Evolutionary conservation across 2,329 filamentous ascomycete genomes (phyloP).

Genomic region (Xylariomycetidae sp.): DNA sequence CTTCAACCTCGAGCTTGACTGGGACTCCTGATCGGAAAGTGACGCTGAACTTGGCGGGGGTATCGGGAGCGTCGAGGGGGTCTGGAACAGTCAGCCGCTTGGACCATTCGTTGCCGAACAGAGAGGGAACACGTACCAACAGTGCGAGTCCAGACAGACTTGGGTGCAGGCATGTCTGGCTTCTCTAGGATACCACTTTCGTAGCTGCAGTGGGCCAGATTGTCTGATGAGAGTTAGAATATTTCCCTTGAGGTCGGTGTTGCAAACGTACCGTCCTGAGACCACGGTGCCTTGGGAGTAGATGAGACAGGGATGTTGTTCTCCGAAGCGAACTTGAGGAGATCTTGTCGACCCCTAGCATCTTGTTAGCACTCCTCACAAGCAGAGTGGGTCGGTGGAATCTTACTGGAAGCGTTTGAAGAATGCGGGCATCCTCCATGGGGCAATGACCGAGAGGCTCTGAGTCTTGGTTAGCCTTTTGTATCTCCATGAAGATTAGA

Average conservation of each 20-base stretch:
- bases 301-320: constrained; percentile 10
- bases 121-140: constrained; percentile 22
- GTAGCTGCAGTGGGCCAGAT: constrained; percentile 9
- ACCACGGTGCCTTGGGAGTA: constrained; percentile 11
- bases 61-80: constrained; percentile 64
- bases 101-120: no score
- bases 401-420: constrained; percentile 58
- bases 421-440: constrained; percentile 67
- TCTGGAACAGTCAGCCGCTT: constrained; percentile 30
- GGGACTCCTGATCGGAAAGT: constrained; percentile 74
- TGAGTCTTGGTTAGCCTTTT: constrained; percentile 46
- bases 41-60: constrained; percentile 66
- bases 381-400: no score
- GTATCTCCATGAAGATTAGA: constrained; percentile 57
- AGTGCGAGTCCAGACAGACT: constrained; percentile 69
- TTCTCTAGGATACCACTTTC: constrained; percentile 62
- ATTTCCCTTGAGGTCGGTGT: no score
- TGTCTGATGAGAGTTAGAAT: no score
- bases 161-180: constrained; percentile 52
- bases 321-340: constrained; percentile 52
- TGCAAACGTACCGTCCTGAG: constrained; percentile 2
- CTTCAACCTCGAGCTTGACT: constrained; percentile 45
- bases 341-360: constrained; percentile 60
- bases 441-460: constrained; percentile 56
- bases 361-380: no score